phyloP scores from a whole-genome alignment of 225 moss, liverwort and hornwort species.

The Straminergon stramineum region DNA sequence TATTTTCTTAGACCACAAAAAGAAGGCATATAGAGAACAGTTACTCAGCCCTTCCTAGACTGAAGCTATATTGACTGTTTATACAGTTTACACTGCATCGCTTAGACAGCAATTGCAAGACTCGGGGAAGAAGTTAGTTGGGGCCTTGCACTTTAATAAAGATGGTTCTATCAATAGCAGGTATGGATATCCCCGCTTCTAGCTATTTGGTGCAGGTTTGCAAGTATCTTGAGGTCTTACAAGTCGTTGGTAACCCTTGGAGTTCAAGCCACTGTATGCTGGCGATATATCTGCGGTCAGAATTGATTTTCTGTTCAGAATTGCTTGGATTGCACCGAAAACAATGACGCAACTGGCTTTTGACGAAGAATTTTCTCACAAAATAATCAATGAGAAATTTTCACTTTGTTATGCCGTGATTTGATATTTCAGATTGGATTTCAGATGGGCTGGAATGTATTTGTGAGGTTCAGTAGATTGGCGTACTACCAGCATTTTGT shows the following conservation, averaged over 20 bases:
- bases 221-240: background rate
- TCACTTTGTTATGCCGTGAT: background rate
- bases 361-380: background rate
- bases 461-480: background rate
- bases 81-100: constrained; percentile 82
- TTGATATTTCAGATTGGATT: background rate
- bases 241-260: background rate
- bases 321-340: background rate
- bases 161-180: constrained; percentile 85
- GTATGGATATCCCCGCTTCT: constrained; percentile 15
- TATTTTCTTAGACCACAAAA: background rate
- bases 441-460: background rate
- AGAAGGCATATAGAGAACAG: background rate
- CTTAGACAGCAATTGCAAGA: constrained; percentile 98
- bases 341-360: background rate
- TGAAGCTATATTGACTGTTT: constrained; percentile 6
- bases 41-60: background rate
- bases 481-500: background rate
- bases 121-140: constrained; percentile 85
- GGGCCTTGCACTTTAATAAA: constrained; percentile 92
- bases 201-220: background rate
- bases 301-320: background rate
- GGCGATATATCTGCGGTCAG: background rate
- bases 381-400: background rate
- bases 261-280: background rate